phyloP scores from a whole-genome alignment of 352 stramenopile genomes.

The Phytophthora citricola region DNA sequence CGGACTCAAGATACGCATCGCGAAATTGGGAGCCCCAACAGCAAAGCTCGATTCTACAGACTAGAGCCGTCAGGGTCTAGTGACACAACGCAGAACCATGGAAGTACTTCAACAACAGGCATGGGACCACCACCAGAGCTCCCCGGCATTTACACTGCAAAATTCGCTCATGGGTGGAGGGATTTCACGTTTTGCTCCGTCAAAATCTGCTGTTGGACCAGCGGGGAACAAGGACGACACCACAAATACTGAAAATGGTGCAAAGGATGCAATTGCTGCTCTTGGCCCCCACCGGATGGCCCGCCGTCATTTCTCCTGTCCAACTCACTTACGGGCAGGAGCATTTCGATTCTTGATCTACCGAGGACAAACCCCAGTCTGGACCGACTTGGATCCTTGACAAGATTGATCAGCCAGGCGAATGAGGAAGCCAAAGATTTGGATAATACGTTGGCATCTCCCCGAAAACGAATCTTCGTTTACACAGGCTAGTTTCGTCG shows the following conservation, averaged over 20 bases:
- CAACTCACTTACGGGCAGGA: constrained; percentile 23
- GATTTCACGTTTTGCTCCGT: constrained; percentile 52
- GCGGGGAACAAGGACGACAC: background rate
- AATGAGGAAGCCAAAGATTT: constrained; percentile 24
- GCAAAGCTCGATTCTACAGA: constrained; percentile 25
- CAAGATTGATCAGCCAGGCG: constrained; percentile 20
- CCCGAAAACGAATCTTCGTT: constrained; percentile 15
- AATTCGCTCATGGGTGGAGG: constrained; percentile 80
- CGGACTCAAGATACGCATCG: constrained; percentile 6
- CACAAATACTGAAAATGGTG: constrained; percentile 1
- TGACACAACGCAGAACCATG: constrained; percentile 2
- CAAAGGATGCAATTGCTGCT: constrained; percentile 8
- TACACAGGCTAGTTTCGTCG: constrained; percentile 24
- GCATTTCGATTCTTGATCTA: constrained; percentile 24
- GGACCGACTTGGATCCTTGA: constrained; percentile 22
- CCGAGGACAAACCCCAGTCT: constrained; percentile 13
- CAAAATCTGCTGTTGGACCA: background rate
- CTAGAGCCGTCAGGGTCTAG: constrained; percentile 21
- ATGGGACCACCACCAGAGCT: constrained; percentile 51
- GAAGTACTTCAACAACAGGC: background rate
- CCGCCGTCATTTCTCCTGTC: constrained; percentile 27
- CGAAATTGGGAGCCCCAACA: constrained; percentile 23
- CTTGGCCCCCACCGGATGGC: constrained; percentile 26
- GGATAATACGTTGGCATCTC: constrained; percentile 3
- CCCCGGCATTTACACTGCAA: constrained; percentile 56